phyloP scores from a whole-genome alignment of 2,329 filamentous ascomycete species.

The Ophiostoma australiae region DNA sequence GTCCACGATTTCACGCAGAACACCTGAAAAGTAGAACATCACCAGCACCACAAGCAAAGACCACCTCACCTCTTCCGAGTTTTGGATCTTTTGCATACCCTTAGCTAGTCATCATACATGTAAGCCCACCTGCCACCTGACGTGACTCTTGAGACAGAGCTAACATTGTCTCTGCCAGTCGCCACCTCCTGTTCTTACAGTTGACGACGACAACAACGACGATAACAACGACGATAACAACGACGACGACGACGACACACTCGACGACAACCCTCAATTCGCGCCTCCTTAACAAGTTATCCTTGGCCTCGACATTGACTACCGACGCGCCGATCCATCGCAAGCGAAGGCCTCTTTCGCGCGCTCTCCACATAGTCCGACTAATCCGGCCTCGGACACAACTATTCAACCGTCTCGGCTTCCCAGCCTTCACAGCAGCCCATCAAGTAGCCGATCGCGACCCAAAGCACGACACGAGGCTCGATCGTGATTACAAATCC shows the following conservation, averaged over 20 bases:
- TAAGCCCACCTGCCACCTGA: not conserved
- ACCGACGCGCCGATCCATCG: not conserved
- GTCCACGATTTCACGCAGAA: not conserved
- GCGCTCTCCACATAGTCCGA: not conserved
- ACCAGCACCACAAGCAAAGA: not conserved
- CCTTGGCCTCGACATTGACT: not conserved
- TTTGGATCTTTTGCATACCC: not conserved
- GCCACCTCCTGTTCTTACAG: not conserved
- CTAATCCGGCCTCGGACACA: not conserved
- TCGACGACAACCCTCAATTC: not conserved
- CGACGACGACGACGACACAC: no score
- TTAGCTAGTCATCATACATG: not conserved
- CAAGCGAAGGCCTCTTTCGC: slow-evolving; percentile 3
- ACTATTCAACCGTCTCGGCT: not conserved
- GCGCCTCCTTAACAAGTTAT: not conserved
- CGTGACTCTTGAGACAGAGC: not conserved
- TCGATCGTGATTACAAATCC: slow-evolving; percentile 1
- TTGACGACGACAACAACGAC: not conserved
- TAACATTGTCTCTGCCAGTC: not conserved
- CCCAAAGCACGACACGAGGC: not conserved
- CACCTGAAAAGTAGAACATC: not conserved
- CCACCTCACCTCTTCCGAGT: not conserved
- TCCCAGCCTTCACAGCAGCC: not conserved
- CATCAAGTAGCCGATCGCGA: not conserved
- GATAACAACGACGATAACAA: not conserved